Evolutionary conservation across 1,284 basidiomycete species (phyloP).

Genomic region (Cronartium ribicola): DNA sequence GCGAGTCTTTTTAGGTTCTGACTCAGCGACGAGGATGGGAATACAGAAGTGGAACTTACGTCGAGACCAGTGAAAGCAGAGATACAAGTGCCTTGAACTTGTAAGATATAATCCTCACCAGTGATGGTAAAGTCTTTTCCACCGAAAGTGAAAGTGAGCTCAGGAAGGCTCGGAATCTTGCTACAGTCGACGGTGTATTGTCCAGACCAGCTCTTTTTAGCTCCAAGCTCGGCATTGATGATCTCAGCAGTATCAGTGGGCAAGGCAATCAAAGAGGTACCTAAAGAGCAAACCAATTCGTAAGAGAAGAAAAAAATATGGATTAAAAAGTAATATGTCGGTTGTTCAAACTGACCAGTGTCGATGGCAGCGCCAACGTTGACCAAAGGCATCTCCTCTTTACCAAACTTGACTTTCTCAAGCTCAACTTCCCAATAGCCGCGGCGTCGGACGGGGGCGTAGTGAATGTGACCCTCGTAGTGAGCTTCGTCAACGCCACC

Average conservation of each 20-base stretch:
- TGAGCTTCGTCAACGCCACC: constrained; percentile 80
- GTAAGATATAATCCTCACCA: constrained; percentile 81
- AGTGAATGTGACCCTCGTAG: constrained; percentile 76
- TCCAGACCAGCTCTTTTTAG: constrained; percentile 86
- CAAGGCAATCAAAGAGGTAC: constrained; percentile 82
- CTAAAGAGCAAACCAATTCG: constrained; percentile 53
- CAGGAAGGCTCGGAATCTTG: constrained; percentile 76
- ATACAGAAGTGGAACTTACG: constrained; percentile 48
- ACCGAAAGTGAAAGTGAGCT: constrained; percentile 76
- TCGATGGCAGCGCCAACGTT: constrained; percentile 83
- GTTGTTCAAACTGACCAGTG: constrained; percentile 62
- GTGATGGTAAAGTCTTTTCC: constrained; percentile 73
- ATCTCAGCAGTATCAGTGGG: constrained; percentile 95
- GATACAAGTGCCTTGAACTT: constrained; percentile 85
- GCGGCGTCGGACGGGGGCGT: constrained; percentile 88
- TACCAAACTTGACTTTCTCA: constrained; percentile 55
- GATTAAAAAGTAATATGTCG: neutral
- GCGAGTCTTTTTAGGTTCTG: constrained; percentile 2
- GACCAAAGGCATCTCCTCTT: constrained; percentile 74
- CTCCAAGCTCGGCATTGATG: constrained; percentile 86
- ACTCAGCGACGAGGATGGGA: constrained; percentile 1
- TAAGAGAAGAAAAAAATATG: constrained; percentile 41
- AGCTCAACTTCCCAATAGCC: constrained; percentile 76
- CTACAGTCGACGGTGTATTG: constrained; percentile 89
- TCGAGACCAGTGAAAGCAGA: constrained; percentile 90